These are phyloP conservation scores for Chaetomiaceae sp. DNA, from an alignment of 2,329 filamentous ascomycete genomes.

Conservation along the genomic window DNA sequence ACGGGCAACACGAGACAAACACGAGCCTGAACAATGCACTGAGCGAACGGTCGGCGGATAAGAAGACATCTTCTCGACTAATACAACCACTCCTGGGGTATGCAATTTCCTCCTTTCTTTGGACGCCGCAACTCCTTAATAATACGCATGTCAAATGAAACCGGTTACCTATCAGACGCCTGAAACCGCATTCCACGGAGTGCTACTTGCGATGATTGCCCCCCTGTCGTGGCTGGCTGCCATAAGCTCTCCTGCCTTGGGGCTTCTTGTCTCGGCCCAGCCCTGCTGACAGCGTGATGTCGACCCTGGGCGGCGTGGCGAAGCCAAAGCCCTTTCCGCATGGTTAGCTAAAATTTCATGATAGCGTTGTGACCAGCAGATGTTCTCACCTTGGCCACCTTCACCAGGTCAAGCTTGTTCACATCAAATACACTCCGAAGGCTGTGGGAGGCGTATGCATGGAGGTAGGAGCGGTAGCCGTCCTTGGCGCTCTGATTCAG, in stretches of 20 bases:
- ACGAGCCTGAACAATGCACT: too few relatives aligned
- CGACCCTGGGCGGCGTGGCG: slow-evolving; percentile 68
- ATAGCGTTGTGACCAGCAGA: background rate
- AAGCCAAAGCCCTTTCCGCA: slow-evolving; percentile 65
- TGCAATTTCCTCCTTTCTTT: background rate
- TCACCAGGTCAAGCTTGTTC: slow-evolving; percentile 74
- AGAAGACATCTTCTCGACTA: background rate
- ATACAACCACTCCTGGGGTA: background rate
- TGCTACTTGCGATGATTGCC: slow-evolving; percentile 2
- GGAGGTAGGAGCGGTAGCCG: slow-evolving; percentile 83
- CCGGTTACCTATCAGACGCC: background rate
- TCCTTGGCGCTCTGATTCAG: slow-evolving; percentile 80
- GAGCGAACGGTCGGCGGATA: too few relatives aligned
- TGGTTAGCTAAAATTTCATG: slow-evolving; percentile 6
- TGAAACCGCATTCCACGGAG: background rate
- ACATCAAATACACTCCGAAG: slow-evolving; percentile 82
- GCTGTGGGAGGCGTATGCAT: slow-evolving; percentile 87
- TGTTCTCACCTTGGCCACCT: slow-evolving; percentile 61
- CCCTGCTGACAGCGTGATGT: slow-evolving; percentile 72
- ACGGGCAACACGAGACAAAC: too few relatives aligned
- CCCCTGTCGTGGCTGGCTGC: slow-evolving; percentile 55
- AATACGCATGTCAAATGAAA: background rate
- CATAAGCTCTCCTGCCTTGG: slow-evolving; percentile 63
- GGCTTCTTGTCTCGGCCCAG: slow-evolving; percentile 70
- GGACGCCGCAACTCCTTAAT: background rate